Percentiles rank a stretch among this genome's conserved stretches.
phyloP scores from a whole-genome alignment of 495 filamentous ascomycete species.

The Penicillium cataractarum region DNA sequence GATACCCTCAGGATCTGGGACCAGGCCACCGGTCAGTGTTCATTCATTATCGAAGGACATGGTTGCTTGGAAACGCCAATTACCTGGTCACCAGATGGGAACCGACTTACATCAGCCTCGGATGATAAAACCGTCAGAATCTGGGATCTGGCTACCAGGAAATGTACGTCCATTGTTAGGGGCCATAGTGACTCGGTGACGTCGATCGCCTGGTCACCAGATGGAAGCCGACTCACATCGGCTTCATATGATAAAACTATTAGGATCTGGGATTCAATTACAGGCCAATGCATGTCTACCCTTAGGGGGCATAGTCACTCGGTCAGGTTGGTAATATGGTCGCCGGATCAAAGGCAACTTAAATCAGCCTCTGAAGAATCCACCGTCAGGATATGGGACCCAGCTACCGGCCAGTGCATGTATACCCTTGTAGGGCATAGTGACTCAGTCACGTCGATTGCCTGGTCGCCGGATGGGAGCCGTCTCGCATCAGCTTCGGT shows the following conservation, averaged over 20 bases:
- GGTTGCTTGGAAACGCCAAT: background rate
- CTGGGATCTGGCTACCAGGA: conserved; percentile 12
- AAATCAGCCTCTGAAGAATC: background rate
- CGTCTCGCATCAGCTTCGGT: conserved; percentile 11
- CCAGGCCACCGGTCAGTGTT: conserved; percentile 2
- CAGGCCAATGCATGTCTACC: background rate
- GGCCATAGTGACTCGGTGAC: conserved; percentile 10
- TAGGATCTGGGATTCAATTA: conserved; percentile 9
- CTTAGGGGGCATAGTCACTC: conserved; percentile 9
- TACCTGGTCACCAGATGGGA: conserved; percentile 14
- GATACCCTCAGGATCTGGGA: conserved; percentile 10
- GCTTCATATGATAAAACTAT: background rate
- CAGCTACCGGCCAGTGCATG: background rate
- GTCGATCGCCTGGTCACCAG: conserved; percentile 20
- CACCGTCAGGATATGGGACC: conserved; percentile 10
- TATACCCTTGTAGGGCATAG: conserved; percentile 19
- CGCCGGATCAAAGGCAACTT: too few species aligned
- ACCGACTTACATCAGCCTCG: conserved; percentile 14
- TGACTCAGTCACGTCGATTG: conserved; percentile 3
- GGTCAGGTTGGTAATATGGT: background rate
- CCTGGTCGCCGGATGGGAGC: conserved; percentile 14
- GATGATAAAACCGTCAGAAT: conserved; percentile 11
- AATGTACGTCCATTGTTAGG: conserved; percentile 1
- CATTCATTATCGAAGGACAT: conserved; percentile 18
- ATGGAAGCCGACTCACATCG: conserved; percentile 21